A percentile compares a stretch with the other conserved stretches of the same genome.
Evolutionary conservation across 2,329 filamentous ascomycete genomes (phyloP).

Genomic region (Dothidotthia symphoricarpi): DNA sequence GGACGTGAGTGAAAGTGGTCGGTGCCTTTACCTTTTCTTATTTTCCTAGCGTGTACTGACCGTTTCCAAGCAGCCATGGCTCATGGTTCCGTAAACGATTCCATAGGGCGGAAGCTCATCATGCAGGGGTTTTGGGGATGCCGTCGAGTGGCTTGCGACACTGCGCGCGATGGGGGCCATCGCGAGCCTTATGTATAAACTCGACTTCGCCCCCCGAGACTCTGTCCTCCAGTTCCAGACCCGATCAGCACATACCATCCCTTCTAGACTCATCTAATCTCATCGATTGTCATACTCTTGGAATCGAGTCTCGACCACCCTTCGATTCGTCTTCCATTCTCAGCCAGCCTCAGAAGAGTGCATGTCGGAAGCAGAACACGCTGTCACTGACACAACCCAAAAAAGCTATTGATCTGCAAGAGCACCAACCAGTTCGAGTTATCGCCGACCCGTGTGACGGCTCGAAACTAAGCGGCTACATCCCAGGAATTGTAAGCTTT

Average conservation of each 20-base stretch:
- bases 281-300: constrained; percentile 8
- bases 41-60: constrained; percentile 40
- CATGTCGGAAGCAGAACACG: constrained; percentile 20
- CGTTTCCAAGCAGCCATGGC: constrained; percentile 34
- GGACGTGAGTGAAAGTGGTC: constrained; percentile 29
- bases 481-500: constrained; percentile 35
- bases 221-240: constrained; percentile 30
- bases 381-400: constrained; percentile 24
- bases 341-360: constrained; percentile 26
- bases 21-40: constrained; percentile 34
- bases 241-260: constrained; percentile 32
- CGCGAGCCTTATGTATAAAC: constrained; percentile 38
- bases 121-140: constrained; percentile 31
- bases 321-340: constrained; percentile 25
- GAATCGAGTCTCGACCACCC: constrained; percentile 14
- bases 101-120: constrained; percentile 31
- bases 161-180: constrained; percentile 33
- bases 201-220: constrained; percentile 37
- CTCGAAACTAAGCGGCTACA: constrained; percentile 24
- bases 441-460: constrained; percentile 34
- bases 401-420: constrained; percentile 28
- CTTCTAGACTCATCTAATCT: constrained; percentile 19
- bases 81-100: constrained; percentile 19
- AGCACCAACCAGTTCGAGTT: constrained; percentile 15
- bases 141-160: constrained; percentile 32